phyloP scores from a whole-genome alignment of 371 early-diverging fungal genomes.

The Apophysomyces trapeziformis region DNA sequence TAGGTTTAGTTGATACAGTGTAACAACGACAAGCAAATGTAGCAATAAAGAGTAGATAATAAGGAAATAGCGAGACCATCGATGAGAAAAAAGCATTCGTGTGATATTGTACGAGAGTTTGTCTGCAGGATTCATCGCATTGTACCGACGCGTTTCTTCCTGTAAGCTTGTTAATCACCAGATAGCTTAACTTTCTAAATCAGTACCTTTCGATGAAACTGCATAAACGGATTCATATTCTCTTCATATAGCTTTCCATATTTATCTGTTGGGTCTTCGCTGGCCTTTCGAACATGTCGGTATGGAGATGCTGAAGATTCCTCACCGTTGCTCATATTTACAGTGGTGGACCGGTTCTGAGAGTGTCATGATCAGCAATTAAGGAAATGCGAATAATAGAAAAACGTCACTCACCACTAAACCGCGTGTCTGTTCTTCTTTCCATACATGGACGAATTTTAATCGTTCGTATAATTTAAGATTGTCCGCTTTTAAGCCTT shows the following conservation, averaged over 20 bases:
- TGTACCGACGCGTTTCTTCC: slow-evolving; percentile 75
- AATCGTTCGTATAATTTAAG: slow-evolving; percentile 86
- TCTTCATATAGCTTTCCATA: slow-evolving; percentile 85
- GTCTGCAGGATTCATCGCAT: slow-evolving; percentile 79
- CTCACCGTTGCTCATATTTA: slow-evolving; percentile 21
- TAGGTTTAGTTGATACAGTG: slow-evolving; percentile 68
- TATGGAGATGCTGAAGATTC: slow-evolving; percentile 15
- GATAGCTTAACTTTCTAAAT: not conserved
- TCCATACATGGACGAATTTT: slow-evolving; percentile 67
- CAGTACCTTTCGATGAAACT: slow-evolving; percentile 73
- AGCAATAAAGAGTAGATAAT: slow-evolving; percentile 73
- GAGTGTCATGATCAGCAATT: not conserved
- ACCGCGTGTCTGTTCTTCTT: slow-evolving; percentile 43
- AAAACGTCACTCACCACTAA: slow-evolving; percentile 24
- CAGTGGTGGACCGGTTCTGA: slow-evolving; percentile 25
- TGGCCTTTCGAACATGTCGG: slow-evolving; percentile 16
- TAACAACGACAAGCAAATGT: slow-evolving; percentile 79
- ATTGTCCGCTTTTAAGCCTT: slow-evolving; percentile 77
- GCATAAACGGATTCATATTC: slow-evolving; percentile 86
- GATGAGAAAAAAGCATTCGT: slow-evolving; percentile 71
- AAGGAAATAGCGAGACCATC: slow-evolving; percentile 74
- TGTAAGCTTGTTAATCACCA: slow-evolving; percentile 17
- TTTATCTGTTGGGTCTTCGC: slow-evolving; percentile 62
- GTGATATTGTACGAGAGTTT: slow-evolving; percentile 70
- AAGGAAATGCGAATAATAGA: not conserved